Evolutionary conservation across 1,139 yeast genomes (phyloP).

Genomic region (Chernovozyma aurita): DNA sequence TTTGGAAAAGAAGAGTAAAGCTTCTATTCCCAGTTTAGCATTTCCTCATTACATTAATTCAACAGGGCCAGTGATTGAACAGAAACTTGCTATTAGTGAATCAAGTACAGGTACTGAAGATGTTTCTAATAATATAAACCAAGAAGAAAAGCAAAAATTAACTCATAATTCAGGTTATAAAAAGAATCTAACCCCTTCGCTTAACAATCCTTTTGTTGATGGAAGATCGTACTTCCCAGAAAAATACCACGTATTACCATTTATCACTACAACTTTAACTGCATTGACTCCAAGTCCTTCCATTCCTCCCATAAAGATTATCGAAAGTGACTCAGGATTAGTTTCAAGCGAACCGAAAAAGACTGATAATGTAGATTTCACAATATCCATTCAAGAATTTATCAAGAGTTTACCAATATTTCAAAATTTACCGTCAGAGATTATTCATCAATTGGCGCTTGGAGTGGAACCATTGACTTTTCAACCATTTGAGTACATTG

Average conservation of each 20-base stretch:
- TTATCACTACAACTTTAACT: too few species aligned
- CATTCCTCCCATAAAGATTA: constrained; percentile 5
- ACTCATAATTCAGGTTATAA: not conserved
- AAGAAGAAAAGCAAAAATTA: not conserved
- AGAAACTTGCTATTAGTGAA: not conserved
- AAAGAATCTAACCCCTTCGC: too few species aligned
- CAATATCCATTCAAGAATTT: constrained; percentile 54
- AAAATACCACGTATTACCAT: too few species aligned
- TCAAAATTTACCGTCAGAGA: constrained; percentile 49
- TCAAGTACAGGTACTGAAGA: not conserved
- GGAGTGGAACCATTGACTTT: constrained; percentile 53
- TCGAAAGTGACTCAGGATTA: not conserved
- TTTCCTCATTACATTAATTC: not conserved
- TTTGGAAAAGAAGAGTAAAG: constrained; percentile 55
- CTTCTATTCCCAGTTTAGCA: constrained; percentile 9
- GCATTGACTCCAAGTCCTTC: constrained; percentile 7
- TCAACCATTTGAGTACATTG: constrained; percentile 55
- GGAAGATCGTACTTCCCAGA: too few species aligned
- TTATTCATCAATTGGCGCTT: constrained; percentile 59
- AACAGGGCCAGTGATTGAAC: not conserved
- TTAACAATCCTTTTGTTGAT: too few species aligned
- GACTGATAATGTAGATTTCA: constrained; percentile 40
- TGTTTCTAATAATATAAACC: not conserved
- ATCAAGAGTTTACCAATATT: constrained; percentile 57
- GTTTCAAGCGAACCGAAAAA: constrained; percentile 1